Evolutionary conservation across 805 yeast species (phyloP).

Genomic region (Clavispora santaluciae): DNA sequence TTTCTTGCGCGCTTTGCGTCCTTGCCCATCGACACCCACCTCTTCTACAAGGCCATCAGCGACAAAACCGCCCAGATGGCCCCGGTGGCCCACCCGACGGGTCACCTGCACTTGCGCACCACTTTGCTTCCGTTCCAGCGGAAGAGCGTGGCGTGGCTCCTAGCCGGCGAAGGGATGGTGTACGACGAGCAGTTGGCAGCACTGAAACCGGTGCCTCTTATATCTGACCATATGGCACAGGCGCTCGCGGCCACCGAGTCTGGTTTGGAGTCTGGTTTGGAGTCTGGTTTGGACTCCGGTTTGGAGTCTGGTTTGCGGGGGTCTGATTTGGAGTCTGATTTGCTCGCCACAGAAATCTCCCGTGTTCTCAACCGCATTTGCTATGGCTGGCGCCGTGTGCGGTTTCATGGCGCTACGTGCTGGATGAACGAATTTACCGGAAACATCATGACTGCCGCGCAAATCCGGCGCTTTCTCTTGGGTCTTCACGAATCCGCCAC

Average conservation of each 20-base stretch:
- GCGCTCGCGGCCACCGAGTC: constrained; percentile 5
- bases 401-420: constrained; percentile 8
- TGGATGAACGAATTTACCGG: constrained; percentile 54
- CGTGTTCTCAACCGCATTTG: constrained; percentile 36
- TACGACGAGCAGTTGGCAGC: constrained; percentile 25
- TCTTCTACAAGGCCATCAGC: constrained; percentile 49
- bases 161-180: constrained; percentile 43
- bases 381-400: constrained; percentile 48
- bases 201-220: constrained; percentile 18
- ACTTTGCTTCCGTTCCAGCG: constrained; percentile 47
- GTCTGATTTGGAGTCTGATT: too few relatives aligned
- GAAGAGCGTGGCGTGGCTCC: constrained; percentile 53
- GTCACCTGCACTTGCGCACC: constrained; percentile 41
- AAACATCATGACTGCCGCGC: constrained; percentile 33
- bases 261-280: constrained; percentile 19
- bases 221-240: constrained; percentile 8
- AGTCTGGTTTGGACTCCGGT: too few relatives aligned
- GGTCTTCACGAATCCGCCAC: constrained; percentile 20
- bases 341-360: constrained; percentile 14
- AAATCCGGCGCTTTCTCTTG: constrained; percentile 23
- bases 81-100: constrained; percentile 15
- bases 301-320: too few relatives aligned
- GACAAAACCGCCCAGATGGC: constrained; percentile 34
- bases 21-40: constrained; percentile 27
- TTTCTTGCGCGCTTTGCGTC: not conserved